Percentiles rank a stretch among this genome's conserved stretches.
Conservation (phyloP, 768 basidiomycete genomes). For the Rhodotorula kratochvilovae region DNA sequence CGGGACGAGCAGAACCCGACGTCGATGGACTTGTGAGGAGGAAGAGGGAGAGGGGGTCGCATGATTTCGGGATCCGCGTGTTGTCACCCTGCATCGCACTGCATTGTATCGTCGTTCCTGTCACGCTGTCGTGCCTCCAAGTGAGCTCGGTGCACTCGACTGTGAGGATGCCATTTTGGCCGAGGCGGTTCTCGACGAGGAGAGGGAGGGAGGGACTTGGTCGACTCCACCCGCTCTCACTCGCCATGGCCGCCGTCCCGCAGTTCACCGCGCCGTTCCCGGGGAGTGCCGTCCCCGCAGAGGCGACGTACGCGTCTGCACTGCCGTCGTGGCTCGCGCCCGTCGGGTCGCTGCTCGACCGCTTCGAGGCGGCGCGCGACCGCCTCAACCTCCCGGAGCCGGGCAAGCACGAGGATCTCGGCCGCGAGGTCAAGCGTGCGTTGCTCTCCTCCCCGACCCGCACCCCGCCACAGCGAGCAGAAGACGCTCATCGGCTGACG, state of each 20-base stretch:
- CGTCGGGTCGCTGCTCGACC: conserved; percentile 62
- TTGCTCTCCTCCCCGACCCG: conserved; percentile 8
- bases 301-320: conserved; percentile 15
- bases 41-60: not conserved
- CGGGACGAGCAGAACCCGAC: conserved; percentile 34
- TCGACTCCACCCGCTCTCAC: not conserved
- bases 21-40: conserved; percentile 28
- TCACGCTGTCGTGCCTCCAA: no score
- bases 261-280: not conserved
- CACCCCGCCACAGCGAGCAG: not conserved
- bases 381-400: conserved; percentile 79
- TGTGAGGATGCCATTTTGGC: no score
- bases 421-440: conserved; percentile 86
- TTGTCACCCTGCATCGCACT: not conserved
- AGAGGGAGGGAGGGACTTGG: not conserved
- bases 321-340: conserved; percentile 51
- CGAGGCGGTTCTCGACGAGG: not conserved
- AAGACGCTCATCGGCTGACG: not conserved
- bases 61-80: no score
- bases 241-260: not conserved
- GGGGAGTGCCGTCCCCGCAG: not conserved
- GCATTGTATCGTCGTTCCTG: no score
- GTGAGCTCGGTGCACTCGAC: no score
- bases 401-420: conserved; percentile 86
- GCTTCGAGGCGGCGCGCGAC: conserved; percentile 75